Base-by-base conservation (phyloP, 441 rosid genomes). In the Pelargonium fulgidum region DNA sequence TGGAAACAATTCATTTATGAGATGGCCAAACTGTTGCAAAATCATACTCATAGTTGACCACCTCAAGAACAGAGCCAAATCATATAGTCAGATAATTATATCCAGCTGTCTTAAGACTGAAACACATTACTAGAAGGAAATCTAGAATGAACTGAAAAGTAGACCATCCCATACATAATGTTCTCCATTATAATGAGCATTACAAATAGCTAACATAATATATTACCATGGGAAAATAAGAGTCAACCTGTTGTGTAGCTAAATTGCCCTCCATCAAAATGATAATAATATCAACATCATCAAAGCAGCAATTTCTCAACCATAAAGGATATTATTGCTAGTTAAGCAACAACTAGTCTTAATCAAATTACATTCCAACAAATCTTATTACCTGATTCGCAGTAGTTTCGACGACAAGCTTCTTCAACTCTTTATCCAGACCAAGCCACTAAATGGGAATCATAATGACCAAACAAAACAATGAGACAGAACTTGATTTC, bases 391-490 rank as follows among this genome's bases (percentile, higher is more conserved):
- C 98, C 96, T 94, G 99, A 78, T 94, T 94, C 69, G 87, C 86
- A 59, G 94, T 94, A 16, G 94, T 92, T 78, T 94, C 96, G 64
- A 94, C 88, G 68, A 89, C 87, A 69, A 94, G 97, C 82, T 82
- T 94, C 86, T 87, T 92, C 13, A 75, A 73, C 33, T 86, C 97
- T 75, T 87, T 92, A 80, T 94, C 93, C 70, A 89, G 16, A 48
- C 92, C 96, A 76, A 94, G 97, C 98, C 99, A 94, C 98, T 94
- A 17, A 6, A 69, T 24, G 26, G 33, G 26, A 42, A 68, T 11
- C 39, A 6, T 10, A 54, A 39, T 36, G 54, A 26, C 20, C 20
- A 26, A 2, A 65, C 44, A 71, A 67, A 70, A 50, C 59, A 0
- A 54, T 70, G 24, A 6, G 16, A 13, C 2, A 14, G 17, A 65